A percentile compares a stretch with the other conserved stretches of the same genome.
These are phyloP conservation scores for Cyanidioschyzon merolae DNA, from an alignment of 23 red algal genomes.

Conservation along the genomic window DNA sequence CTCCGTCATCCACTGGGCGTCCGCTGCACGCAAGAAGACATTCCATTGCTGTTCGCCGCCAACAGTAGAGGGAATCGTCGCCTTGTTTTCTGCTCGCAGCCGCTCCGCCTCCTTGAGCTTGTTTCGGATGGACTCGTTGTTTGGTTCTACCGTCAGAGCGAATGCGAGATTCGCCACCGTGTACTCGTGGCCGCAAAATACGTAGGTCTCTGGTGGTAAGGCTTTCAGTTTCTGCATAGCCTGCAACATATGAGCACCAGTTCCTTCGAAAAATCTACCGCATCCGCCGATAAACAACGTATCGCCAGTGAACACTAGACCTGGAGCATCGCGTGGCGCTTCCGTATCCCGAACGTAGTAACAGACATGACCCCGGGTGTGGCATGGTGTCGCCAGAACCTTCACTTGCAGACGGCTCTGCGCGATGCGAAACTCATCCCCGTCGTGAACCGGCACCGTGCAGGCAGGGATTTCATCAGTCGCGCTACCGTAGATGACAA, in stretches of 20 bases:
- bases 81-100: conserved; percentile 20
- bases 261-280: conserved; percentile 91
- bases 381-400: conserved; percentile 77
- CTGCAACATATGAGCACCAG: conserved; percentile 55
- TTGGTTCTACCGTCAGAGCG: conserved; percentile 57
- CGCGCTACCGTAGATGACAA: conserved; percentile 57
- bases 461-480: conserved; percentile 45
- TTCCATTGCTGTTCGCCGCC: conserved; percentile 66
- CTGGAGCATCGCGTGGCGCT: background rate
- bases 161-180: conserved; percentile 83
- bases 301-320: conserved; percentile 81
- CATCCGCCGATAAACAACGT: conserved; percentile 94
- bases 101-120: conserved; percentile 50
- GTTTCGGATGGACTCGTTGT: conserved; percentile 34
- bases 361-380: conserved; percentile 85
- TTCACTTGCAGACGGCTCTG: conserved; percentile 26
- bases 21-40: conserved; percentile 65
- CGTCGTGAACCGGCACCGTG: conserved; percentile 37
- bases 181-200: conserved; percentile 99
- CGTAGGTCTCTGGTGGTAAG: conserved; percentile 45
- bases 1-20: conserved; percentile 30
- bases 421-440: conserved; percentile 26
- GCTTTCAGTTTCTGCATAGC: conserved; percentile 42
- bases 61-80: conserved; percentile 71
- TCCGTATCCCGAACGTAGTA: conserved; percentile 30